Base-by-base conservation (phyloP, 2,329 filamentous ascomycete species). In the Cordyceps farinosa region DNA sequence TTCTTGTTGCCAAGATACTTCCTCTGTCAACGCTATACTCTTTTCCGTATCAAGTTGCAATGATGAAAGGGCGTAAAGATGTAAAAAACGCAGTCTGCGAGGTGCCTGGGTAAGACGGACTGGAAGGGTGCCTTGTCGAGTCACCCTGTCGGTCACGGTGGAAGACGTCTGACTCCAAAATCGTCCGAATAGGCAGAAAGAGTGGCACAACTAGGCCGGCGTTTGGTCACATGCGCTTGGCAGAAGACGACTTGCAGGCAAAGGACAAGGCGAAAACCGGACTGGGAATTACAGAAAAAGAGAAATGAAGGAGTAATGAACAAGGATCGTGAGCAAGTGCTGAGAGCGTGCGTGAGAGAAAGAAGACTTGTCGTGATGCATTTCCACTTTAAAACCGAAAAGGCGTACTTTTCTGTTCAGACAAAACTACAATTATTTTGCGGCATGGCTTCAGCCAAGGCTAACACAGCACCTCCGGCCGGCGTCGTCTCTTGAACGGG, bases 381-480 rank as follows among this genome's bases (percentile, higher is more conserved):
- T 44, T 51, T 11, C 45, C 47, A 52, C 47, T 44, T 60, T 51
- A 52, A 44, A 52, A 22, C 36, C 36, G 17, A 44, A 58, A 51
- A 8, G 17, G 22, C 29, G 15, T 44, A 15, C 22, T 17, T 52
- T 48, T 50, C 17, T 38, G n/a, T 42, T 42, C 27, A n/a, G 9
- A 13, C 52, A 55, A 42, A 42, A 17, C n/a, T 22, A 30, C 29
- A 51, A 51, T 34, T 51, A 17, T n/a, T 51, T 32, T 34, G 9
- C 48, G 22, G 5, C 29, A 34, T 34, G 3, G 9, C 48, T 51
- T 44, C 22, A 42, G 36, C 36, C 27, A 60, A 50, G 54, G 42
- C 44, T 58, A 36, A 58, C 40, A 17, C 6, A 36, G 48, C 40
- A 17, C 6, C 15, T 17, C 42, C 29, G 27, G 40, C 13, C 15